Percentiles rank a stretch among this genome's conserved stretches.
These are phyloP conservation scores for Castanospermum australe DNA, from an alignment of 306 rosid genomes.

Conservation along the genomic window DNA sequence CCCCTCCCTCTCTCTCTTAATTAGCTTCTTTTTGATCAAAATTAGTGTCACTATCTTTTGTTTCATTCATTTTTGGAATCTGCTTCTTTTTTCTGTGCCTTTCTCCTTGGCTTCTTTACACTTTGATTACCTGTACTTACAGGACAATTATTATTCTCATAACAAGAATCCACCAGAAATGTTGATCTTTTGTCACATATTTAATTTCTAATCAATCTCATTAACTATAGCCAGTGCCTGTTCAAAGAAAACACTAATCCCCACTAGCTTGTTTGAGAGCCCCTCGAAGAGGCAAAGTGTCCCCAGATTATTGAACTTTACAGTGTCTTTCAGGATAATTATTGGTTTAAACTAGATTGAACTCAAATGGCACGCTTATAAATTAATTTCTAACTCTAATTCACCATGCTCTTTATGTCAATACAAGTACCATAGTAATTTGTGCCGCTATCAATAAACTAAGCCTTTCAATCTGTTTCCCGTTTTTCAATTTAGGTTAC, in stretches of 20 bases:
- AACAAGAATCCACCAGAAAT: conserved; percentile 24
- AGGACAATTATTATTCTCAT: conserved; percentile 22
- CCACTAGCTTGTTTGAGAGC: conserved; percentile 27
- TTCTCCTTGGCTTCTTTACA: conserved; percentile 10
- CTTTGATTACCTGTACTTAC: conserved; percentile 33
- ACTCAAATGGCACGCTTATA: not conserved
- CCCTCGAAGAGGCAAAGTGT: conserved; percentile 30
- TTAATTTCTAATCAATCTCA: conserved; percentile 34
- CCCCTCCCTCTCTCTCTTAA: conserved; percentile 20
- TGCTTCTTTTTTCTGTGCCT: not conserved
- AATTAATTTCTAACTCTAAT: not conserved
- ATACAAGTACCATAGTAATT: not conserved
- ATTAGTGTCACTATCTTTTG: conserved; percentile 39
- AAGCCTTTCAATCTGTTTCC: not conserved
- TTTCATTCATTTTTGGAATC: conserved; percentile 49
- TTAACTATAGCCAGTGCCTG: conserved; percentile 8
- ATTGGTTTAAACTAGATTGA: not conserved
- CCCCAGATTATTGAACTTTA: conserved; percentile 34
- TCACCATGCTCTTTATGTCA: not conserved
- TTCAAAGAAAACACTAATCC: conserved; percentile 28
- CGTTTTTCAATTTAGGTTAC: not conserved
- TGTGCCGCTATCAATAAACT: conserved; percentile 1
- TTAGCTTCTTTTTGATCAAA: conserved; percentile 28
- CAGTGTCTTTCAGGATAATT: not conserved
- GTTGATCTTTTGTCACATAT: conserved; percentile 6